These are phyloP conservation scores for Ogataea angusta DNA, from an alignment of 805 yeast species.

Conservation along the genomic window DNA sequence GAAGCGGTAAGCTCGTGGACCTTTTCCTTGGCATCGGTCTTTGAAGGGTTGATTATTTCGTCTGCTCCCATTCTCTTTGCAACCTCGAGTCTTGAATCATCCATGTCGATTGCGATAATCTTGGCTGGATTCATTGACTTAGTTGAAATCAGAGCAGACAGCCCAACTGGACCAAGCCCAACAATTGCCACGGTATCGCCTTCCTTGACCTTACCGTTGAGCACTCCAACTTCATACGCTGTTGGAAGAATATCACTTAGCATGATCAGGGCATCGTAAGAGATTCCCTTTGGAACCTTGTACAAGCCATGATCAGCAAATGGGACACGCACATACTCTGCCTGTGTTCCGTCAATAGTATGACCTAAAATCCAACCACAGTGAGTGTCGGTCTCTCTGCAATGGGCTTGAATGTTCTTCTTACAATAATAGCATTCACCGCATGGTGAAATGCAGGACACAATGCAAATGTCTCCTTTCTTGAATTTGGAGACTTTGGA, in stretches of 20 bases:
- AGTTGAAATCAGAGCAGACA: conserved; percentile 57
- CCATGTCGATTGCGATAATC: conserved; percentile 56
- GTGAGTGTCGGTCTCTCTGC: conserved; percentile 37
- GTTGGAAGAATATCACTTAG: conserved; percentile 65
- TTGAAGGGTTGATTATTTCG: conserved; percentile 49
- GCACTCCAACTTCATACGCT: conserved; percentile 64
- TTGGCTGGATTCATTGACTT: conserved; percentile 51
- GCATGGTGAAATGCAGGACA: conserved; percentile 65
- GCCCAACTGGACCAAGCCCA: conserved; percentile 68
- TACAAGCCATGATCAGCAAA: conserved; percentile 41
- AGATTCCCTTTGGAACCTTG: conserved; percentile 30
- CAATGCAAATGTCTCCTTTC: conserved; percentile 56
- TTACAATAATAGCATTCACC: conserved; percentile 55
- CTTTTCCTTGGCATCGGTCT: conserved; percentile 37
- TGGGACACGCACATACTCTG: conserved; percentile 57
- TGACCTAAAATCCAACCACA: conserved; percentile 56
- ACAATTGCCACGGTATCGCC: conserved; percentile 62
- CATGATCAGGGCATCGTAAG: conserved; percentile 52
- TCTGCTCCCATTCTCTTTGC: conserved; percentile 63
- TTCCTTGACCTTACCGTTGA: conserved; percentile 47
- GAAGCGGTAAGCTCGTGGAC: conserved; percentile 34
- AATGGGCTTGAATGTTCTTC: conserved; percentile 57
- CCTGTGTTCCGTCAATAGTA: conserved; percentile 65
- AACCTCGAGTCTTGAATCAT: conserved; percentile 54
- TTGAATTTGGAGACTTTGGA: conserved; percentile 45